Base-by-base conservation (phyloP, 176 grass and related monocot genomes). In the Echinochloa phyllopogon region DNA sequence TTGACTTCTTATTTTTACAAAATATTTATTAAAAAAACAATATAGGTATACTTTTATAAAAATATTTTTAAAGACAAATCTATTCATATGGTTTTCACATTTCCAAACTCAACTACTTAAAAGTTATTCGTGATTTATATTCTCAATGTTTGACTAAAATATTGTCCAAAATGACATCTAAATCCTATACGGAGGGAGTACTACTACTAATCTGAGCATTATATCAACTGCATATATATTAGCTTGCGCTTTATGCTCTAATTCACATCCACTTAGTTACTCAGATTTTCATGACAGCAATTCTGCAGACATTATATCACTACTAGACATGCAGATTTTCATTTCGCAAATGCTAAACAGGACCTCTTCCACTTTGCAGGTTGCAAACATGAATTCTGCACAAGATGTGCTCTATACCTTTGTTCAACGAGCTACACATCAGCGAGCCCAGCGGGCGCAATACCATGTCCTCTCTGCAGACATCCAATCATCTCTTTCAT, bases 321-420 rank as follows among this genome's bases (percentile, higher is more conserved):
- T 18, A 57, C 24, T 18, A 67, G 51, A 24, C 39, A 29, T 55
- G 25, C 7, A 13, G 9, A 48, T 10, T 37, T 62, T 4, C 40
- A 45, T 10, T n/a, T 27, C 33, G 18, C 25, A 65, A 40, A 72
- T 8, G 6, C 23, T 67, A 68, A 68, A 69, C 50, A 25, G 18
- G 25, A 38, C 15, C 23, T 41, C 63, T 63, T 78, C 36, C 41
- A 65, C 20, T 77, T 45, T 82, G 85, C 79, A 98, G 95, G 91
- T 65, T 98, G 96, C 80, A 91, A 90, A n/a, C 96, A 98, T 64
- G 96, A 98, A 83, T 95, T 98, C 73, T 98, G 96, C 96, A 95
- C 96, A n/a, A 94, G 89, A 82, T 98, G 96, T 39, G 96, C 96
- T 11, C 74, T 98, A 21, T 95, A 98, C 64, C 89, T 98, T 43